Base-by-base conservation (phyloP, 1,139 yeast species). In the Zygosaccharomyces sapae region DNA sequence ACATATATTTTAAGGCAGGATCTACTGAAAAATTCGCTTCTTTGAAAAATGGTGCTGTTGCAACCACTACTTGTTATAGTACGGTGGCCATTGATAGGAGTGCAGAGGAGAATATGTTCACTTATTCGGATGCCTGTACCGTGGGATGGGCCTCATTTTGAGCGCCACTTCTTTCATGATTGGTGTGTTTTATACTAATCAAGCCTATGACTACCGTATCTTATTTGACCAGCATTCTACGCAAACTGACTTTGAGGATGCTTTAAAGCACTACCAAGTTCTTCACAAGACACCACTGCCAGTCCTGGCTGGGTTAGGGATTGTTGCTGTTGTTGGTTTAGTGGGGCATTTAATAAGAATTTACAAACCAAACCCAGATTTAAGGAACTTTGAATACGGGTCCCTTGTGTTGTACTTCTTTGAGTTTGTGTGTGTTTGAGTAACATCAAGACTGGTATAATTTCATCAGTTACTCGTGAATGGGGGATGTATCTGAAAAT, bases 401-500 rank as follows among this genome's bases (percentile, higher is more conserved):
- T 74, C 95, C 9, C 73, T 89, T 58, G 81, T 80, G 22, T 74
- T 87, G 53, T 79, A 78, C 62, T 82, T 89, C 68, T 71, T 82
- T 38, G 85, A 8, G 70, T 86, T 44, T 80, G 90, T 58, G 78
- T 90, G 59, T 92, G 89, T 69, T 73, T 89, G 62, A 85, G 96
- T 58, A 92, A 92, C 69, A 73, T 92, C 57, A 78, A 90, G 66
- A 80, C 86, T 45, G 98, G 98, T 44, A 74, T 83, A 44, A 77
- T 77, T 58, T 79, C 94, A 45, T 80, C 88, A 50, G 61, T 79
- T 27, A 68, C 76, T 50, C 89, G 90, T 40, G 73, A 79, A 51
- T 92, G 97, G 97, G 97, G 54, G 97, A 92, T 47, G 96, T 92
- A 45, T 88, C 86, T 60, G 80, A 77, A 66, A 73, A 75, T 53